These are phyloP conservation scores for Ulota crispa DNA, from an alignment of 225 moss, liverwort and hornwort genomes.

Conservation along the genomic window DNA sequence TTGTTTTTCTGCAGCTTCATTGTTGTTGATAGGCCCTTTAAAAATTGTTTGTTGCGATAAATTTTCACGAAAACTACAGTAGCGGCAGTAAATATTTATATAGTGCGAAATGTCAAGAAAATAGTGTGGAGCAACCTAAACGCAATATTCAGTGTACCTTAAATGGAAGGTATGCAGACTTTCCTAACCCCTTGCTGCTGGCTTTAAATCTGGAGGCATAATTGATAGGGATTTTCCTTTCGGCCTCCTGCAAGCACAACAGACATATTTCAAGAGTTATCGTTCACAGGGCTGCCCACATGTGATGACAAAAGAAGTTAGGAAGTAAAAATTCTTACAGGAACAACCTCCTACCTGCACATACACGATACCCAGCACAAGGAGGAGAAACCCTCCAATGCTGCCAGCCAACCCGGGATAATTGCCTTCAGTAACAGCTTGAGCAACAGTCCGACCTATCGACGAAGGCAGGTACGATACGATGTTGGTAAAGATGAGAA, in stretches of 20 bases:
- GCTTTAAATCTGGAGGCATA: slow-evolving; percentile 88
- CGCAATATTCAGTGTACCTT: slow-evolving; percentile 46
- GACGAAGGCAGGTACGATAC: slow-evolving; percentile 97
- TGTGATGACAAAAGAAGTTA: background rate
- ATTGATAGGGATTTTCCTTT: slow-evolving; percentile 96
- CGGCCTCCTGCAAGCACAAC: slow-evolving; percentile 75
- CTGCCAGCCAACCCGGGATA: slow-evolving; percentile 82
- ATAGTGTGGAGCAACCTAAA: too few species aligned
- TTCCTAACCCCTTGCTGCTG: slow-evolving; percentile 85
- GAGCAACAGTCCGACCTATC: slow-evolving; percentile 83
- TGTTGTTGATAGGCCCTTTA: too few species aligned
- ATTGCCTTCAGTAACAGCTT: slow-evolving; percentile 80
- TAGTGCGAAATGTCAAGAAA: too few species aligned
- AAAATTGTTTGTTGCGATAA: too few species aligned
- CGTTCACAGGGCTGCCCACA: background rate
- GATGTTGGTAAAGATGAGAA: slow-evolving; percentile 92
- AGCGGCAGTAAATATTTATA: too few species aligned
- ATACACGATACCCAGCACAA: slow-evolving; percentile 95
- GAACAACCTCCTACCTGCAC: slow-evolving; percentile 60
- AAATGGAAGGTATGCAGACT: slow-evolving; percentile 93
- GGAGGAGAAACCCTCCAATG: slow-evolving; percentile 70
- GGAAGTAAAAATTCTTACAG: background rate
- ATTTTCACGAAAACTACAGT: too few species aligned
- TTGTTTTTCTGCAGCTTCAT: too few species aligned
- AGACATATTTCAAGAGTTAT: background rate